Evolutionary conservation across 768 basidiomycete species (phyloP).

Genomic region (Tulasnella calospora): DNA sequence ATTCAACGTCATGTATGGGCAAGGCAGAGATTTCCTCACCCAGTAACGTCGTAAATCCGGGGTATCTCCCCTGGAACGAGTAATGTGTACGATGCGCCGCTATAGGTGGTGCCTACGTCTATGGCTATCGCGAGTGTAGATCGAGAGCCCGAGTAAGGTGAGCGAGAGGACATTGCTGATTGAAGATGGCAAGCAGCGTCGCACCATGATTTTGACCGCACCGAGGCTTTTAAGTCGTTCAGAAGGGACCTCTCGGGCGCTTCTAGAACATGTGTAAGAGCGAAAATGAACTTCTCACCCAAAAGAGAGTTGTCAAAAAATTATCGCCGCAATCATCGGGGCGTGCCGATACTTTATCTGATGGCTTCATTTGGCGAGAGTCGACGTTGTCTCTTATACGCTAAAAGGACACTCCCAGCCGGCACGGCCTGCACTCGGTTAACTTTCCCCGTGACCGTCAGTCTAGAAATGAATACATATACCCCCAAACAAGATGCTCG

Average conservation of each 20-base stretch:
- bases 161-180: conserved; percentile 39
- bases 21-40: conserved; percentile 41
- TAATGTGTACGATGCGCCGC: conserved; percentile 77
- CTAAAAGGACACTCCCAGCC: neutral
- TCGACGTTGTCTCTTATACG: neutral
- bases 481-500: no score
- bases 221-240: neutral
- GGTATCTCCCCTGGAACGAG: conserved; percentile 77
- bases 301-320: neutral
- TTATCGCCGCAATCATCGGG: neutral
- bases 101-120: conserved; percentile 79
- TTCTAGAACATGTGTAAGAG: neutral
- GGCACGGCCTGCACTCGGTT: neutral
- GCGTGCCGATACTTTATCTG: neutral
- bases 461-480: neutral
- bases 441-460: neutral
- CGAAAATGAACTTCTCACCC: neutral
- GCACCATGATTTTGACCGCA: neutral
- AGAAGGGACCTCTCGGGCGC: neutral
- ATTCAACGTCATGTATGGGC: conserved; percentile 18
- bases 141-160: conserved; percentile 61
- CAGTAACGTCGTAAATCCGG: conserved; percentile 73
- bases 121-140: conserved; percentile 71
- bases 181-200: neutral
- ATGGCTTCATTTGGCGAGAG: neutral